phyloP scores from a whole-genome alignment of 2,329 filamentous ascomycete species.

The Aureobasidium sp. region DNA sequence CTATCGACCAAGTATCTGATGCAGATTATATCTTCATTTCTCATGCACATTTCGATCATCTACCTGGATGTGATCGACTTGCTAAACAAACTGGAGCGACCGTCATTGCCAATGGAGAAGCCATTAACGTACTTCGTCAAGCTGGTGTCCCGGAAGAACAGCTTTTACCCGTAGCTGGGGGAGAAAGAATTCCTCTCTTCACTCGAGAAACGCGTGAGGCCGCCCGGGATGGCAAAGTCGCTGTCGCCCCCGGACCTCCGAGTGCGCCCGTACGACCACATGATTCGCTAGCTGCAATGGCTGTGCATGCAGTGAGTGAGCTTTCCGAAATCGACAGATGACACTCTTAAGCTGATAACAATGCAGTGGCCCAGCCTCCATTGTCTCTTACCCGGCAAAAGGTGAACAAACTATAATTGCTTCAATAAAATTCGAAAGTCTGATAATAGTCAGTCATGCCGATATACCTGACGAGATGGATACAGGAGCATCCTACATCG shows the following conservation, averaged over 20 bases:
- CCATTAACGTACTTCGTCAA: background rate
- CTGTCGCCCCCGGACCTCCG: background rate
- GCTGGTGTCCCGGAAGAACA: background rate
- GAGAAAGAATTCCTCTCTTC: background rate
- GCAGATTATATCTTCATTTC: background rate
- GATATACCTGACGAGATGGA: background rate
- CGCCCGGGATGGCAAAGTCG: background rate
- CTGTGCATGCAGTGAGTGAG: background rate
- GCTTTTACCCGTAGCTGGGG: background rate
- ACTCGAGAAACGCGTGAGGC: background rate
- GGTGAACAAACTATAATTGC: background rate
- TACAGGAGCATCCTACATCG: background rate
- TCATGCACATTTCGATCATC: background rate
- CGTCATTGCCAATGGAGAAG: background rate
- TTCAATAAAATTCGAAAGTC: too few species aligned
- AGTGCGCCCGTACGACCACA: background rate
- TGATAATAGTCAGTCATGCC: background rate
- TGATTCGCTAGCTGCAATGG: background rate
- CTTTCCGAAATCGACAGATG: background rate
- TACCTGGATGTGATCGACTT: background rate
- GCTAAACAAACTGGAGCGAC: background rate
- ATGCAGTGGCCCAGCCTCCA: background rate
- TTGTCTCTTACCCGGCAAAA: background rate
- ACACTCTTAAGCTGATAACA: background rate
- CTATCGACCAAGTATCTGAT: background rate